These are phyloP conservation scores for Hericium rajendrae DNA, from an alignment of 768 basidiomycete genomes.

Conservation along the genomic window DNA sequence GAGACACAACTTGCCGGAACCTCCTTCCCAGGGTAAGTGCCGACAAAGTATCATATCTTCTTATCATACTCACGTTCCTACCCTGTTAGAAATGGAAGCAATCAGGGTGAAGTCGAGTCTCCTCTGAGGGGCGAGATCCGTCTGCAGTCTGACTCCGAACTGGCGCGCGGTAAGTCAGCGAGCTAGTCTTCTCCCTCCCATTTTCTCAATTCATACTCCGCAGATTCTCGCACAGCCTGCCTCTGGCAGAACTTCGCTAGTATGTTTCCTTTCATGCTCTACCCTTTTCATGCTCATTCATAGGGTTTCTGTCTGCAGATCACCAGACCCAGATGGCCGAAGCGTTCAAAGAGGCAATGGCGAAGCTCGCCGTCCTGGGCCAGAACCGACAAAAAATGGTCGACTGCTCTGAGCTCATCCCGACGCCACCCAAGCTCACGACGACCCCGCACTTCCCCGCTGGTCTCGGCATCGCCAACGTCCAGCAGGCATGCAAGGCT, in stretches of 20 bases:
- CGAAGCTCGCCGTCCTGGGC: slow-evolving; percentile 33
- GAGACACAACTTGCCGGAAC: slow-evolving; percentile 36
- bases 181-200: background rate
- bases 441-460: slow-evolving; percentile 25
- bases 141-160: slow-evolving; percentile 31
- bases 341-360: slow-evolving; percentile 33
- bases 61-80: background rate
- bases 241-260: slow-evolving; percentile 34
- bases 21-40: slow-evolving; percentile 25
- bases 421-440: slow-evolving; percentile 22
- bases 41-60: background rate
- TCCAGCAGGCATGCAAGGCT: slow-evolving; percentile 8
- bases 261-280: background rate
- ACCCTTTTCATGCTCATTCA: background rate
- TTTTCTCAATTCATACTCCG: background rate
- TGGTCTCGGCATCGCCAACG: slow-evolving; percentile 16
- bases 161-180: slow-evolving; percentile 13
- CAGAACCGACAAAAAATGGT: slow-evolving; percentile 27
- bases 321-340: slow-evolving; percentile 14
- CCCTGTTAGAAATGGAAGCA: slow-evolving; percentile 28
- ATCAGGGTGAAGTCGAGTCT: slow-evolving; percentile 30
- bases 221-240: slow-evolving; percentile 37
- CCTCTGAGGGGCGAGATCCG: slow-evolving; percentile 34
- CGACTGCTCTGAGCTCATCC: slow-evolving; percentile 39
- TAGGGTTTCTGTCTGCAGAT: background rate